Evolutionary conservation across 2,329 filamentous ascomycete genomes (phyloP), one percentile per base, ranked within the genome.

Genomic region (Fusarium dlaminii): DNA sequence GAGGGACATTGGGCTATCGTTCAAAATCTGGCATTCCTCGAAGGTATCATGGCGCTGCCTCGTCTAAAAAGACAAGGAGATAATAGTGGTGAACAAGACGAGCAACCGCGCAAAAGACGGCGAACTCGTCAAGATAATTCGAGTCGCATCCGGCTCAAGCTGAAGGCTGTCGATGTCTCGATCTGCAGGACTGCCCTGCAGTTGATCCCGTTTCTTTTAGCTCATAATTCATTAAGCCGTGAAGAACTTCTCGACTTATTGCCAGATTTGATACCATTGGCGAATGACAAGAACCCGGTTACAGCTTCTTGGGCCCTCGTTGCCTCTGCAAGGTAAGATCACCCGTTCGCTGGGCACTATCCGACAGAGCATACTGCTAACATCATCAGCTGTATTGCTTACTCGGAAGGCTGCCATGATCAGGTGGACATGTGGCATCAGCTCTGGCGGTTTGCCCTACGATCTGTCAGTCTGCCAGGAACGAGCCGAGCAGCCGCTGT

Each of bases 261-360:
- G 6, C 85, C 87, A 14, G 87, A 88, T 48, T 83, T 97, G 22
- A 83, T 87, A 22, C 81, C 84, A 17, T 86, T 88, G 60, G 89
- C 93, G 48, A 87, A 89, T 15, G 93, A 96, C 78, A 95, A 97
- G 77, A 91, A 92, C 74, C 83, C 84, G 20, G 81, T 83, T 14
- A 84, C 92, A 45, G 89, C 91, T 13, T 94, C 91, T 0, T 99
- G 96, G 96, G 92, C 94, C 24, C 90, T 97, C 85, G 81, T 98
- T 59, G 92, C 91, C n/a, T 90, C 94, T 79, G 87, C 94, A 71
- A 94, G 93, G 94, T 95, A 84, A 79, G 87, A 63, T 30, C 7
- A 9, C 27, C 34, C 48, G 20, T 34, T 46, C 27, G 22, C 11
- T 2, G 18, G 42, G 43, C 51, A 54, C 36, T 20, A 27, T 34